Base-by-base conservation (phyloP, 2,329 filamentous ascomycete species). In the Hortaea sp. region DNA sequence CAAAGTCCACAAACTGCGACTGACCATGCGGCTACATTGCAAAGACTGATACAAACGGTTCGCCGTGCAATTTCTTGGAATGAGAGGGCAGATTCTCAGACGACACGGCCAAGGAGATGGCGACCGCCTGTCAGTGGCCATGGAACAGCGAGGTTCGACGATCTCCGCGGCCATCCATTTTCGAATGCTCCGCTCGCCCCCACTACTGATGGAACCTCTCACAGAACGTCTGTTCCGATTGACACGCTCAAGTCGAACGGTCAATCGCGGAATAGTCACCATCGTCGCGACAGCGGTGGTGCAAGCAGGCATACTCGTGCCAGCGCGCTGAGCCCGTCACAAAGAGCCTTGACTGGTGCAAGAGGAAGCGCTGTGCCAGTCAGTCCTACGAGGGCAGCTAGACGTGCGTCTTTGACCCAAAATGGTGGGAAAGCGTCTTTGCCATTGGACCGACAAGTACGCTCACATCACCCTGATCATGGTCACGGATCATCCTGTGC, bases 81-180 rank as follows among this genome's bases (percentile, higher is more conserved):
- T 20, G 20, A 20, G 20, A 20, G 20, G 20, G 20, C 20, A 20
- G 20, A 20, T 20, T 4, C 20, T 20, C 20, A 20, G 20, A 20
- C 20, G 20, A 20, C 20, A 20, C 20, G 27, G 13, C 39, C 31
- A 13, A 28, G 29, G n/a, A 7, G 13, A 7, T 64, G 62, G 62
- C 50, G 60, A 38, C 60, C 62, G 34, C 60, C 62, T 11, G 49
- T 50, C 11, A 64, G 62, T 45, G 62, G 59, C 12, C 59, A 64
- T 44, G 44, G 40, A 3, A 57, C 57, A 6, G 46, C 48, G 34
- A 47, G 50, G 29, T 57, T 55, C 31, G 53, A 41, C 6, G 42
- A 48, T 5, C 37, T 58, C 20, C 44, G 47, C 1, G 43, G 49
- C 5, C 60, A 63, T 49, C 61, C 61, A 2, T 57, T 63, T 39